These are phyloP conservation scores for Pleurotus sapidus DNA, from an alignment of 768 basidiomycete species.

Conservation along the genomic window DNA sequence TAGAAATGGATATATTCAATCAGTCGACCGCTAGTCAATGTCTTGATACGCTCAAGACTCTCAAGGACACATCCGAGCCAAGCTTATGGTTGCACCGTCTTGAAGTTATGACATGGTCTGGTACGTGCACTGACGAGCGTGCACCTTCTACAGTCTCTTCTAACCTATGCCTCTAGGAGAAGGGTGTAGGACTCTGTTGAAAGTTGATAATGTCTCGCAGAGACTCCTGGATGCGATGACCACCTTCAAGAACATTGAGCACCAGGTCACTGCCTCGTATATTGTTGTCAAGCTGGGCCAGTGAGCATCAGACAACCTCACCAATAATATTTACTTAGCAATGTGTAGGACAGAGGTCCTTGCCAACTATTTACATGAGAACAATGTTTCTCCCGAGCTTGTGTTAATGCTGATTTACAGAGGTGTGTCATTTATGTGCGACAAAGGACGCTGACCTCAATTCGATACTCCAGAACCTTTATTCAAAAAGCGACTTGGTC, in stretches of 20 bases:
- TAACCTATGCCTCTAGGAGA: background rate
- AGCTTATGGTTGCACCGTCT: conserved; percentile 1
- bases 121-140: background rate
- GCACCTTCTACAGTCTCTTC: background rate
- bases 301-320: background rate
- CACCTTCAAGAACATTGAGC: background rate
- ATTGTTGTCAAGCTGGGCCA: conserved; percentile 2
- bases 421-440: background rate
- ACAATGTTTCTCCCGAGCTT: background rate
- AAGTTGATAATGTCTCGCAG: background rate
- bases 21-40: conserved; percentile 5
- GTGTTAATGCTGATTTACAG: background rate
- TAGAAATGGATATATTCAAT: conserved; percentile 14
- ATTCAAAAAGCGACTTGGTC: background rate
- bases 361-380: background rate
- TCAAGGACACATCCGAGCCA: background rate
- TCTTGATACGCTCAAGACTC: background rate
- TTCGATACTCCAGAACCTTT: background rate
- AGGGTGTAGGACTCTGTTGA: background rate
- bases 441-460: no score
- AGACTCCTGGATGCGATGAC: background rate
- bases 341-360: background rate
- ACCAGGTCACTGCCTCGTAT: background rate
- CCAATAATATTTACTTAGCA: background rate
- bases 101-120: conserved; percentile 4